These are phyloP conservation scores for Neofusicoccum sp. DNA, from an alignment of 2,329 filamentous ascomycete species.

Conservation along the genomic window DNA sequence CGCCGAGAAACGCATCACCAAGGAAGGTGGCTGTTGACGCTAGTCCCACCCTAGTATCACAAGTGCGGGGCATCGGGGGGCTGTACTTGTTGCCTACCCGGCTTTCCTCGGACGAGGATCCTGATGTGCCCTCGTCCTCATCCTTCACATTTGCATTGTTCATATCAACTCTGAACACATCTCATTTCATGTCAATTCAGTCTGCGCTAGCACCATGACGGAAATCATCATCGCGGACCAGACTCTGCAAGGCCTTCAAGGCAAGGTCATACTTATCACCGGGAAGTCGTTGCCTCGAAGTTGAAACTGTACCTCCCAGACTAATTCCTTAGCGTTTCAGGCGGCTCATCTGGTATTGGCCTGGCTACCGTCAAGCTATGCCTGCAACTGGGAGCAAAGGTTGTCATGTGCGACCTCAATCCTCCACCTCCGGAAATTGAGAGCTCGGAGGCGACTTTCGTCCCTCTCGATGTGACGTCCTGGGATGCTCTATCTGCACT, in stretches of 20 bases:
- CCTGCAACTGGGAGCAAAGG: slow-evolving; percentile 56
- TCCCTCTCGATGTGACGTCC: slow-evolving; percentile 38
- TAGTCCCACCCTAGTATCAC: too few relatives aligned
- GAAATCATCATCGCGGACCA: slow-evolving; percentile 51
- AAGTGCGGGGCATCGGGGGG: too few relatives aligned
- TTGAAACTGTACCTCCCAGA: neutral
- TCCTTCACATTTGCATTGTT: too few relatives aligned
- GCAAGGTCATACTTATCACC: slow-evolving; percentile 57
- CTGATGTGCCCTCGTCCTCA: too few relatives aligned
- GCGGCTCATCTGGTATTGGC: slow-evolving; percentile 64
- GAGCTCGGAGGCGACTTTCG: slow-evolving; percentile 28
- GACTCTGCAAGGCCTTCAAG: slow-evolving; percentile 48
- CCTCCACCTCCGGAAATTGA: slow-evolving; percentile 38
- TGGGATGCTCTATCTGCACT: slow-evolving; percentile 56
- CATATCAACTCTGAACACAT: too few relatives aligned
- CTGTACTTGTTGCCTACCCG: too few relatives aligned
- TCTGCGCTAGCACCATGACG: slow-evolving; percentile 39
- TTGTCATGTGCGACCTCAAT: slow-evolving; percentile 59
- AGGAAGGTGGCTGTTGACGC: too few relatives aligned
- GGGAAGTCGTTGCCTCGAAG: slow-evolving; percentile 37
- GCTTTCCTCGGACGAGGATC: too few relatives aligned
- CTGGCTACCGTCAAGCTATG: slow-evolving; percentile 58
- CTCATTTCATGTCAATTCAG: too few relatives aligned
- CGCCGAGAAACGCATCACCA: too few relatives aligned
- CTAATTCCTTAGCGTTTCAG: slow-evolving; percentile 31